Evolutionary conservation across 179 eudicot species (phyloP), one percentile per base, ranked within the genome.

Genomic region (Carnegiea gigantea): DNA sequence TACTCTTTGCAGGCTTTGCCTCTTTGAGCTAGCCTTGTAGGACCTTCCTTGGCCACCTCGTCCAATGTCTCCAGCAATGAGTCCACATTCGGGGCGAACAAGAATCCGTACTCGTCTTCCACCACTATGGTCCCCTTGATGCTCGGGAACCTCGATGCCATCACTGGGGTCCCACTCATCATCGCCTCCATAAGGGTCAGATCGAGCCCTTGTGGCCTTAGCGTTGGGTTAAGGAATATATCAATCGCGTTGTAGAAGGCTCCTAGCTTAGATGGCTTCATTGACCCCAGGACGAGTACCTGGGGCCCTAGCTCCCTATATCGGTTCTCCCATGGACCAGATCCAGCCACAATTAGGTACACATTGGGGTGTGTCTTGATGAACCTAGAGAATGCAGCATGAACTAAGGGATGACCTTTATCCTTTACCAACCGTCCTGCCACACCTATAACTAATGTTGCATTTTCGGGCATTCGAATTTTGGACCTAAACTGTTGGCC

Each of bases 341-440:
- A 87, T 38, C 99, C 99, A 0, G 95, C 99, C 12, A 95, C 90
- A 3, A 95, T 72, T 28, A 95, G 75, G 82, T 90, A 93, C 21
- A 92, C 96, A 49, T 82, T 72, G 0, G 89, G 88, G 77, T 92
- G 87, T 3, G 78, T 84, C 51, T 76, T 77, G 8, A 88, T 82
- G 40, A 95, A 89, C 78, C 80, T 85, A 9, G 92, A 87, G 70
- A 95, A 94, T 54, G 99, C 98, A 36, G 86, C 87, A 72, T 87
- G 75, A 1, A 92, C 90, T 21, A 95, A 67, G 1, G 97, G 97
- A 46, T 95, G 99, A 24, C 99, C 99, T 89, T 95, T 95, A 53
- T 95, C 99, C 79, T 90, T 95, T 20, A 95, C 99, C 15, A 95
- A 44, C 77, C 98, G 87, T n/a, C 99, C 99, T 5, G 99, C 98